Percentiles rank a stretch among this genome's conserved stretches.
phyloP scores from a whole-genome alignment of 2,329 filamentous ascomycete genomes.

The Sclerotinia nivalis region DNA sequence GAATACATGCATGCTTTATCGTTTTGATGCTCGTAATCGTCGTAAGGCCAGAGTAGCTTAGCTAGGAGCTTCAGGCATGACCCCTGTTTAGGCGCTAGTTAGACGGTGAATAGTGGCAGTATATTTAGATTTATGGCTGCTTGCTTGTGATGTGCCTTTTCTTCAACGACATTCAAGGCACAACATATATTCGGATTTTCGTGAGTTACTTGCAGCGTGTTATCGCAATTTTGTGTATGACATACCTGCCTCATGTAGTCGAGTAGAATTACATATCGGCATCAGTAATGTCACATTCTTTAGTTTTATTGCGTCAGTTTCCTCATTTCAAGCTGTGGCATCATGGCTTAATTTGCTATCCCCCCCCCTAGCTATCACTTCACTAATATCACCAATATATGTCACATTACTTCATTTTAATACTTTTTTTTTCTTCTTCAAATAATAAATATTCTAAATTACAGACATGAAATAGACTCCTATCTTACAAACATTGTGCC shows the following conservation, averaged over 20 bases:
- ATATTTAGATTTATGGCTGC: neutral
- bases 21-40: conserved; percentile 13
- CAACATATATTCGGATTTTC: neutral
- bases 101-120: neutral
- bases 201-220: neutral
- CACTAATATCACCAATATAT: neutral
- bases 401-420: neutral
- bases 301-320: neutral
- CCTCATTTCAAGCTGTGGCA: neutral
- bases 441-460: neutral
- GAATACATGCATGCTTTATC: conserved; percentile 15
- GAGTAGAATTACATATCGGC: neutral
- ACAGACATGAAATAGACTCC: neutral
- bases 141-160: neutral
- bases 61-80: conserved; percentile 6
- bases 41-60: conserved; percentile 23
- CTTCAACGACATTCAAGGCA: neutral
- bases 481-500: neutral
- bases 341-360: neutral
- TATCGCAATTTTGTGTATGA: neutral
- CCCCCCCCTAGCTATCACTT: neutral
- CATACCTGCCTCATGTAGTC: too few relatives aligned
- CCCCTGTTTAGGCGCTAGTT: conserved; percentile 1
- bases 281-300: neutral
- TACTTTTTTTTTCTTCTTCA: too few relatives aligned